Evolutionary conservation across 768 basidiomycete species (phyloP).

Genomic region (Leccinum barrowsii): DNA sequence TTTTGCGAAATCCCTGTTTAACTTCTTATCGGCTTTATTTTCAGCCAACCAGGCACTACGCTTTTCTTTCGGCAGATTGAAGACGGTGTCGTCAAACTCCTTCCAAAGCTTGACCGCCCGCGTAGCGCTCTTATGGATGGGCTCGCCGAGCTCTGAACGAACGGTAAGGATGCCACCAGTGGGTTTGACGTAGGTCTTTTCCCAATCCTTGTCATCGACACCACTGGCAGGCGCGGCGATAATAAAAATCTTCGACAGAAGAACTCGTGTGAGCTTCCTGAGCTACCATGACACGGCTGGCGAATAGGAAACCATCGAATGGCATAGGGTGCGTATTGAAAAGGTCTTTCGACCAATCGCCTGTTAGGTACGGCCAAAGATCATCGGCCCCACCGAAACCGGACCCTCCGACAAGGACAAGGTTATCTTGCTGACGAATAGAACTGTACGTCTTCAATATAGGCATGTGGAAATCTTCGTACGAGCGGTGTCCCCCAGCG

Average conservation of each 20-base stretch:
- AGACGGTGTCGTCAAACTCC: slow-evolving; percentile 96
- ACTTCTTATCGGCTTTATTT: slow-evolving; percentile 79
- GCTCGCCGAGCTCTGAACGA: slow-evolving; percentile 95
- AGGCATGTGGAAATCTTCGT: slow-evolving; percentile 98
- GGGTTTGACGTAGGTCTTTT: slow-evolving; percentile 89
- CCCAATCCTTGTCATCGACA: slow-evolving; percentile 87
- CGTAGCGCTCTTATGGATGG: slow-evolving; percentile 98
- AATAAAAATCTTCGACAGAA: slow-evolving; percentile 92
- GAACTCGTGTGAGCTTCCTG: slow-evolving; percentile 96
- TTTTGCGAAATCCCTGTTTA: slow-evolving; percentile 96
- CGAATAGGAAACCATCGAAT: slow-evolving; percentile 96
- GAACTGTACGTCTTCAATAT: slow-evolving; percentile 85
- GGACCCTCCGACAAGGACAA: slow-evolving; percentile 88
- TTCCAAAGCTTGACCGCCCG: slow-evolving; percentile 98
- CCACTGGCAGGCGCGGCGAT: slow-evolving; percentile 75
- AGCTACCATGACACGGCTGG: slow-evolving; percentile 96
- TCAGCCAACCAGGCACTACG: slow-evolving; percentile 82
- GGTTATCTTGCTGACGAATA: slow-evolving; percentile 87
- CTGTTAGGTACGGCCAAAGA: slow-evolving; percentile 94
- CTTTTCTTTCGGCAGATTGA: slow-evolving; percentile 95
- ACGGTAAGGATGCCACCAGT: slow-evolving; percentile 97
- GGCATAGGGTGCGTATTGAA: slow-evolving; percentile 95
- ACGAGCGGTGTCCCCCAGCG: slow-evolving; percentile 97
- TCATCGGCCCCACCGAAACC: slow-evolving; percentile 95
- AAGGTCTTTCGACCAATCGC: slow-evolving; percentile 85